phyloP scores from a whole-genome alignment of 441 rosid species.

The Corymbia citriodora region DNA sequence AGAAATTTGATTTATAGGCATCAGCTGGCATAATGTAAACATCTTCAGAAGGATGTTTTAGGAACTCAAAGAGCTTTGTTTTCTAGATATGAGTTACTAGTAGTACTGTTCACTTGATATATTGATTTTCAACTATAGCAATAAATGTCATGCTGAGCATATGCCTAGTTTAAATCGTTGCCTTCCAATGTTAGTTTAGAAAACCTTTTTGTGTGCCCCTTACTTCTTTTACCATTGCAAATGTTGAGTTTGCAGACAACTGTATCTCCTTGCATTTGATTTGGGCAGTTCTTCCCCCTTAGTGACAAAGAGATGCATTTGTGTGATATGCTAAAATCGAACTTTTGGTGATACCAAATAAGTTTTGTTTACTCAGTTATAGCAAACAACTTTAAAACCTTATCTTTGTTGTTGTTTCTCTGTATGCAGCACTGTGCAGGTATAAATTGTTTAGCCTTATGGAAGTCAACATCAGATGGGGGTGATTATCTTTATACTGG shows the following conservation, averaged over 20 bases:
- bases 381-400: neutral
- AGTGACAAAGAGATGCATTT: neutral
- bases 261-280: neutral
- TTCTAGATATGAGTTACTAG: neutral
- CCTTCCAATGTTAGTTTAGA: neutral
- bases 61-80: neutral
- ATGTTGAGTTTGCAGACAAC: neutral
- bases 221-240: neutral
- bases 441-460: constrained; percentile 77
- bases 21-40: neutral
- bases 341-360: neutral
- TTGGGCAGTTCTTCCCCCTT: neutral
- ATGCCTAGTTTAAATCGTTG: neutral
- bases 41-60: neutral
- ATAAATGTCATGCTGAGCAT: neutral
- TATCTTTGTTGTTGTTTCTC: neutral
- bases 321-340: neutral
- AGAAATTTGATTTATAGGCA: neutral
- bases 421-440: constrained; percentile 95
- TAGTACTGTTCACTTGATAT: neutral
- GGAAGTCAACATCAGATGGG: constrained; percentile 50
- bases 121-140: neutral
- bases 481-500: constrained; percentile 79
- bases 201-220: neutral
- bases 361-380: neutral